These are phyloP conservation scores for Aspergillus sp. DNA, from an alignment of 2,329 filamentous ascomycete species.

Conservation along the genomic window DNA sequence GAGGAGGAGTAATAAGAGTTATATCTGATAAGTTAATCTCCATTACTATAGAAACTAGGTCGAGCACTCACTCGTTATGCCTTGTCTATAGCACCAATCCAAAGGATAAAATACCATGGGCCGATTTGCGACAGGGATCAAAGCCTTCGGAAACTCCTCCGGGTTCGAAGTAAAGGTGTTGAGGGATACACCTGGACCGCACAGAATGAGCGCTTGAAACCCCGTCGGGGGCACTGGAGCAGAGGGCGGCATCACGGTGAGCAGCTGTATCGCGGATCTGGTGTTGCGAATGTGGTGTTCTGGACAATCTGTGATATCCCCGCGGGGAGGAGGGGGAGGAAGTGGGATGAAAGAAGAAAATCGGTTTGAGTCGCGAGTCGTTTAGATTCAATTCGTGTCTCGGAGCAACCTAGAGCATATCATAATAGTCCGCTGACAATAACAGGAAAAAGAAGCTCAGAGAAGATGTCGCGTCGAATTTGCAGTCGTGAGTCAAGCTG, in stretches of 20 bases:
- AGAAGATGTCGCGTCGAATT: background rate
- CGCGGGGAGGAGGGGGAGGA: slow-evolving; percentile 15
- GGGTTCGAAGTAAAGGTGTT: slow-evolving; percentile 56
- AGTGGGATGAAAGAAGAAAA: background rate
- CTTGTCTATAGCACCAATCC: slow-evolving; percentile 55
- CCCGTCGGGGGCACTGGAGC: slow-evolving; percentile 60
- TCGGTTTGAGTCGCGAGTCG: background rate
- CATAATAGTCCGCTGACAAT: background rate
- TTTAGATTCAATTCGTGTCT: background rate
- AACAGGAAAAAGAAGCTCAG: background rate
- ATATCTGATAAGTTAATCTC: slow-evolving; percentile 41
- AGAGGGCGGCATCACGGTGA: slow-evolving; percentile 34
- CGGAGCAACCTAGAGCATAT: background rate
- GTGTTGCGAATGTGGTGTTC: background rate
- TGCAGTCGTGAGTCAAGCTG: slow-evolving; percentile 12
- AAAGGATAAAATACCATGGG: slow-evolving; percentile 57
- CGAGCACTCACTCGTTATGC: slow-evolving; percentile 47
- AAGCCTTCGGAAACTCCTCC: slow-evolving; percentile 53
- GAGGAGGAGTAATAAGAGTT: slow-evolving; percentile 53
- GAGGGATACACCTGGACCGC: slow-evolving; percentile 54
- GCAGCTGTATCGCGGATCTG: background rate
- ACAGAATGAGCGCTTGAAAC: slow-evolving; percentile 55
- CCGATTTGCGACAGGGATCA: slow-evolving; percentile 55
- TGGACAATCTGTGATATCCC: slow-evolving; percentile 18
- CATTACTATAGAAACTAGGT: background rate